Conservation (phyloP, 495 filamentous ascomycete species). For the Aspergillus bridgeri region DNA sequence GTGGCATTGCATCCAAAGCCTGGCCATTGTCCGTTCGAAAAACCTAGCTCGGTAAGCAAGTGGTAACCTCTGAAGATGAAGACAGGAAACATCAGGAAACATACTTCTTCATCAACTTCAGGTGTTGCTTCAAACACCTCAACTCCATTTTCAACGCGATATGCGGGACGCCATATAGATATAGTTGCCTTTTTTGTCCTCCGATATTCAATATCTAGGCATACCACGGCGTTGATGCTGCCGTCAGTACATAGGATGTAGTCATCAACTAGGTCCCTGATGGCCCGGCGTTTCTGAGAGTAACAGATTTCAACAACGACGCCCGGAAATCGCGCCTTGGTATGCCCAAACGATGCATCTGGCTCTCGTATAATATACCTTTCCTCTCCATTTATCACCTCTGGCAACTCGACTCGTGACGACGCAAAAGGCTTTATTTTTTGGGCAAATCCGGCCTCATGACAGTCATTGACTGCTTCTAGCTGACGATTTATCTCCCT, state of each 20-base stretch:
- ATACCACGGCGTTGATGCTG: conserved; percentile 28
- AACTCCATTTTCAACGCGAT: conserved; percentile 7
- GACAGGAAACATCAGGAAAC: too few species aligned
- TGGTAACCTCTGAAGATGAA: neutral
- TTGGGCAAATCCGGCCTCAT: conserved; percentile 16
- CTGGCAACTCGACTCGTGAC: conserved; percentile 11
- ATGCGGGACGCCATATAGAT: conserved; percentile 17
- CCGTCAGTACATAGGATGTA: conserved; percentile 29
- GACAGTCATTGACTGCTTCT: conserved; percentile 1
- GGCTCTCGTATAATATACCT: conserved; percentile 23
- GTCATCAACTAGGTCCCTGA: conserved; percentile 28
- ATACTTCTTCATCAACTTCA: conserved; percentile 9
- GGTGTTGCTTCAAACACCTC: conserved; percentile 10
- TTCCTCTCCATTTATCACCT: conserved; percentile 8
- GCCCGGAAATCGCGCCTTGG: conserved; percentile 24
- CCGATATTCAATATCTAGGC: conserved; percentile 29
- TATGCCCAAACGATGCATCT: conserved; percentile 30
- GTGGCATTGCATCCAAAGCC: conserved; percentile 5
- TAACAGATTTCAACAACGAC: conserved; percentile 36
- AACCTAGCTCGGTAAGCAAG: conserved; percentile 4
- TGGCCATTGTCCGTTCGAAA: conserved; percentile 14
- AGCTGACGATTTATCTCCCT: conserved; percentile 13
- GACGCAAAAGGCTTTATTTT: conserved; percentile 13
- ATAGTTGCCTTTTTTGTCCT: conserved; percentile 15
- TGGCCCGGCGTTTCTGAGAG: conserved; percentile 28